Conservation (phyloP, 306 rosid species). For the Trifolium pratense region DNA sequence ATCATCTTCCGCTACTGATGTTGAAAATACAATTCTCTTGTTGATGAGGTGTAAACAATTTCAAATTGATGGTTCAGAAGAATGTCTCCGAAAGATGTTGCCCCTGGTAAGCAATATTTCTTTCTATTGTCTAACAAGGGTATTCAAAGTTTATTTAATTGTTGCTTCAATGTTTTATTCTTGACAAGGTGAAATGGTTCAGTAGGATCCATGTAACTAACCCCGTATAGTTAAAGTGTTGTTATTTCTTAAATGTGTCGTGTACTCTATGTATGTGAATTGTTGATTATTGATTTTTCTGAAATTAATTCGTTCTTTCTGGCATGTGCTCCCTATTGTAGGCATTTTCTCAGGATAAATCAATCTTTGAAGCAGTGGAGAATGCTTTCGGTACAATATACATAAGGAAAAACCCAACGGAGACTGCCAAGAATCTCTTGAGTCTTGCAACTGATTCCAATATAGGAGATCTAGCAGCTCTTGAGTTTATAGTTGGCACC, state of each 20-base stretch:
- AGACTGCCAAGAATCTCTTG: slow-evolving; percentile 79
- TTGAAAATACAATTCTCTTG: slow-evolving; percentile 87
- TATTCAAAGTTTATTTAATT: slow-evolving; percentile 27
- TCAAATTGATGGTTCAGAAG: slow-evolving; percentile 94
- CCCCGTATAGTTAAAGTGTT: neutral
- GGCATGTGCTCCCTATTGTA: slow-evolving; percentile 46
- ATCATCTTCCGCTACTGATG: slow-evolving; percentile 89
- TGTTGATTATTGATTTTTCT: slow-evolving; percentile 20
- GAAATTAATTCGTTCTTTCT: slow-evolving; percentile 36
- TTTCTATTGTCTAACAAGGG: slow-evolving; percentile 25
- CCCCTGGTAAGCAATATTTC: slow-evolving; percentile 69
- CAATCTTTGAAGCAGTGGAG: slow-evolving; percentile 97
- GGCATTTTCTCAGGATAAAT: slow-evolving; percentile 96
- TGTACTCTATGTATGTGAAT: slow-evolving; percentile 13
- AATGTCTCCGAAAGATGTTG: slow-evolving; percentile 90
- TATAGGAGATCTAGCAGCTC: slow-evolving; percentile 90
- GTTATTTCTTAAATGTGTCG: slow-evolving; percentile 6
- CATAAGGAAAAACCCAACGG: slow-evolving; percentile 72
- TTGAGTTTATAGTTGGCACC: slow-evolving; percentile 82
- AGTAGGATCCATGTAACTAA: neutral
- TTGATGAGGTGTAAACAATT: slow-evolving; percentile 96
- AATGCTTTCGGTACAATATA: slow-evolving; percentile 82
- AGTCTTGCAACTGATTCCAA: slow-evolving; percentile 86
- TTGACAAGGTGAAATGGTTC: neutral
- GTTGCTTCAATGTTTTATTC: slow-evolving; percentile 23